Percentiles rank a stretch among this genome's conserved stretches.
phyloP scores from a whole-genome alignment of 306 rosid genomes.

The Lathyrus aphaca region DNA sequence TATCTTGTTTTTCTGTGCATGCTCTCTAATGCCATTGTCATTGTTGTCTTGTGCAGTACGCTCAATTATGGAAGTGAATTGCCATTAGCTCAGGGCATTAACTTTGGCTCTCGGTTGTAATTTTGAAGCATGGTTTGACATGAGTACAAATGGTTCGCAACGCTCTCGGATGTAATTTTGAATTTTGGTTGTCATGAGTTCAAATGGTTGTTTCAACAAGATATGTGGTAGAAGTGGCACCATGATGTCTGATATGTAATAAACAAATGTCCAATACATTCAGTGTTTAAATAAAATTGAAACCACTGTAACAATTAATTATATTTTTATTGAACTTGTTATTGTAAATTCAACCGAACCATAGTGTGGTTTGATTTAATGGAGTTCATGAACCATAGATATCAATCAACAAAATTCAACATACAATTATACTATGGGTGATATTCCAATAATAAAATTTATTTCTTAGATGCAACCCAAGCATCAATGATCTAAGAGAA shows the following conservation, averaged over 20 bases:
- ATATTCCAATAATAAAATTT: too few relatives aligned
- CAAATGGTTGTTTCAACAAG: conserved; percentile 16
- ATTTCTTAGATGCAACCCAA: too few relatives aligned
- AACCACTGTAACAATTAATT: too few relatives aligned
- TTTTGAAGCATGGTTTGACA: not conserved
- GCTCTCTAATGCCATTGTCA: conserved; percentile 15
- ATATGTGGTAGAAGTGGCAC: conserved; percentile 10
- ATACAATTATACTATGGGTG: too few relatives aligned
- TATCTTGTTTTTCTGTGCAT: conserved; percentile 18
- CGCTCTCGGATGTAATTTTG: conserved; percentile 19
- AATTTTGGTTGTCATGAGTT: conserved; percentile 3
- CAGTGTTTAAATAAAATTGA: conserved; percentile 18
- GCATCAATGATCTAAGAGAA: too few relatives aligned
- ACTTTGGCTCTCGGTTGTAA: conserved; percentile 58
- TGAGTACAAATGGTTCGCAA: not conserved
- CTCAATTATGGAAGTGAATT: conserved; percentile 94
- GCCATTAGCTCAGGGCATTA: conserved; percentile 97
- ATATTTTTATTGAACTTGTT: too few relatives aligned
- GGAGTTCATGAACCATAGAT: too few relatives aligned
- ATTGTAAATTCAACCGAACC: too few relatives aligned
- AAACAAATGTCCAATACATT: conserved; percentile 33
- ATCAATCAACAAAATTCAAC: too few relatives aligned
- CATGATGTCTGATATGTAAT: not conserved
- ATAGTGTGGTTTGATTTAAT: too few relatives aligned
- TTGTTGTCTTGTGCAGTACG: conserved; percentile 65